Percentiles rank a stretch among this genome's conserved stretches.
These are phyloP conservation scores for Cyclotella cryptica DNA, from an alignment of 108 stramenopile species.

Conservation along the genomic window DNA sequence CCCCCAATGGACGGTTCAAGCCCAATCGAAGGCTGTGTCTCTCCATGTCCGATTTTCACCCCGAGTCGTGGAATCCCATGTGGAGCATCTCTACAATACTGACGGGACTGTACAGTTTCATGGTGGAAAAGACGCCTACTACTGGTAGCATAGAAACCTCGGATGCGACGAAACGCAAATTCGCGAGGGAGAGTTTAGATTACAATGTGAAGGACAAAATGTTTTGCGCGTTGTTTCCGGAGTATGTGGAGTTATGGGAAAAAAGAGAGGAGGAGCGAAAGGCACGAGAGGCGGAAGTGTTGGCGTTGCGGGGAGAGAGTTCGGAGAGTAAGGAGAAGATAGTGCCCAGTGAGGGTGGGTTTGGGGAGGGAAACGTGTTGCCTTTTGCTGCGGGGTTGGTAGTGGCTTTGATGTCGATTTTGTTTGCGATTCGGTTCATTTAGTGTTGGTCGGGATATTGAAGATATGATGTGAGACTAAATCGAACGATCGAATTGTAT, in stretches of 20 bases:
- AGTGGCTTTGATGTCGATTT: constrained; percentile 71
- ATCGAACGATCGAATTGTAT: no score
- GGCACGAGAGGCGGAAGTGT: constrained; percentile 22
- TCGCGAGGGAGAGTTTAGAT: constrained; percentile 85
- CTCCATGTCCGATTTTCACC: constrained; percentile 95
- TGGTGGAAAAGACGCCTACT: constrained; percentile 92
- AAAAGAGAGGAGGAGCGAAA: constrained; percentile 58
- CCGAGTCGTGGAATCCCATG: constrained; percentile 94
- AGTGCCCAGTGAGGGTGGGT: constrained; percentile 24
- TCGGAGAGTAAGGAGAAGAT: constrained; percentile 18
- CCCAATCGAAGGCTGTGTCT: constrained; percentile 88
- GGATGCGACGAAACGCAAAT: constrained; percentile 67
- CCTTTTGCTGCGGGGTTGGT: constrained; percentile 66
- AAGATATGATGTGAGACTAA: no score
- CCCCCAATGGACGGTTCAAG: constrained; percentile 92
- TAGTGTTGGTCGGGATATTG: background rate
- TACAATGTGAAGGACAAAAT: constrained; percentile 76
- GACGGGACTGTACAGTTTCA: constrained; percentile 96
- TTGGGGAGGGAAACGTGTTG: constrained; percentile 32
- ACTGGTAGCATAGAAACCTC: constrained; percentile 88
- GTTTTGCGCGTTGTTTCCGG: constrained; percentile 82
- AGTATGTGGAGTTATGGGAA: constrained; percentile 76
- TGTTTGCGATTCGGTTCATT: constrained; percentile 63
- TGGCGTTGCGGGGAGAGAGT: constrained; percentile 8
- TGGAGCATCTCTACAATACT: constrained; percentile 96